A percentile compares a stretch with the other conserved stretches of the same genome.
These are phyloP conservation scores for Acorus calamus DNA, from an alignment of 106 monocot genomes.

Conservation along the genomic window DNA sequence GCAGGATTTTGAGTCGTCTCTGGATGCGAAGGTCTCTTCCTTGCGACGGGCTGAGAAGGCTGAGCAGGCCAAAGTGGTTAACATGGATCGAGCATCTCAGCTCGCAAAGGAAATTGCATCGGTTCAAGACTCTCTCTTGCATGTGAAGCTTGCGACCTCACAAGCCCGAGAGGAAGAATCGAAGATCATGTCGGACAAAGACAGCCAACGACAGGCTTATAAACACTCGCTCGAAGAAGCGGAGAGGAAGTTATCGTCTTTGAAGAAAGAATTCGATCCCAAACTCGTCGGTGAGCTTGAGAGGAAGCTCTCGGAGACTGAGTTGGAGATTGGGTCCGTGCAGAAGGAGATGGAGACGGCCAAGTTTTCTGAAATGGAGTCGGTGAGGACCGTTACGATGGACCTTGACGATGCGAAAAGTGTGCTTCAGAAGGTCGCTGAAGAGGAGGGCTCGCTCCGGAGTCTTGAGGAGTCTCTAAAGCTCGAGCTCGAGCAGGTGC, in stretches of 20 bases:
- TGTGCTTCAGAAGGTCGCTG: conserved; percentile 45
- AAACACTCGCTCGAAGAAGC: conserved; percentile 35
- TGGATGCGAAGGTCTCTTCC: conserved; percentile 38
- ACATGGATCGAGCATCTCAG: conserved; percentile 34
- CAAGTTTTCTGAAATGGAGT: conserved; percentile 30
- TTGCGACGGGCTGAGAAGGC: conserved; percentile 43
- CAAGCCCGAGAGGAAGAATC: conserved; percentile 47
- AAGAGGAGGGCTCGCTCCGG: conserved; percentile 47
- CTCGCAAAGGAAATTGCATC: conserved; percentile 51
- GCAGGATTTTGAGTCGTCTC: conserved; percentile 45
- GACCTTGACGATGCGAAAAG: conserved; percentile 65
- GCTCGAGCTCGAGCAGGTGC: conserved; percentile 46
- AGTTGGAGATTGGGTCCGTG: conserved; percentile 25
- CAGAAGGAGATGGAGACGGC: conserved; percentile 43
- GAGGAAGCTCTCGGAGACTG: conserved; percentile 37
- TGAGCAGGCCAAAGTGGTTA: conserved; percentile 27
- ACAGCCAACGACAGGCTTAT: conserved; percentile 26
- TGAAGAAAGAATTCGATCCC: conserved; percentile 57
- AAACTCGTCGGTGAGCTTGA: conserved; percentile 22
- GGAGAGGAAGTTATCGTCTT: conserved; percentile 28
- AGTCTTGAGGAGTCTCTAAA: conserved; percentile 43
- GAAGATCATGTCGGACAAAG: conserved; percentile 42
- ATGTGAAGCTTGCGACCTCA: conserved; percentile 53
- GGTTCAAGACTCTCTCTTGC: conserved; percentile 42
- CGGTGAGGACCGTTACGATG: conserved; percentile 25